Percentiles rank a stretch among this genome's conserved stretches.
Evolutionary conservation across 2,329 filamentous ascomycete species (phyloP).

Genomic region (Arthroderma sp.): DNA sequence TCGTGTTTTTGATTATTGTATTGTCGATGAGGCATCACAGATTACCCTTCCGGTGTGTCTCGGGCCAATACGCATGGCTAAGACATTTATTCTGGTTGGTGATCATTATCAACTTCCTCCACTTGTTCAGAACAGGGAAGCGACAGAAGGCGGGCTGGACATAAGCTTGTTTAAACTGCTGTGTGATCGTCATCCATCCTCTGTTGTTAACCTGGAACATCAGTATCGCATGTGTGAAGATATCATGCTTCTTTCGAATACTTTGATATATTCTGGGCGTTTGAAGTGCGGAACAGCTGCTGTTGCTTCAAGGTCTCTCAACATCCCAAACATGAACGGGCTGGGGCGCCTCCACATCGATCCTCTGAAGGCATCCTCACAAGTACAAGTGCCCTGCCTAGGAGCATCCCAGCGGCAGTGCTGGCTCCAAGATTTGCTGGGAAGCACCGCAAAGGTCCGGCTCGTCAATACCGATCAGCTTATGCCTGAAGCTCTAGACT

Average conservation of each 20-base stretch:
- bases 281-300: constrained; percentile 76
- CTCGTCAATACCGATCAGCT: constrained; percentile 84
- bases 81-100: constrained; percentile 85
- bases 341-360: constrained; percentile 45
- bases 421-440: constrained; percentile 63
- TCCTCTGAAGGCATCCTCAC: constrained; percentile 11
- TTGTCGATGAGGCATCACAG: constrained; percentile 94
- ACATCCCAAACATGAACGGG: constrained; percentile 52
- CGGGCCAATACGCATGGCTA: constrained; percentile 83
- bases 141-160: constrained; percentile 73
- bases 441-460: constrained; percentile 59
- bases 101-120: constrained; percentile 95
- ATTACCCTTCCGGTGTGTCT: constrained; percentile 92
- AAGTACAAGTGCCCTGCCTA: constrained; percentile 39
- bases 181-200: constrained; percentile 73
- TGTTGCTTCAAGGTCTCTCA: constrained; percentile 56
- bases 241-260: constrained; percentile 87
- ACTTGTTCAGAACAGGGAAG: constrained; percentile 82
- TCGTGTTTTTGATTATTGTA: constrained; percentile 91
- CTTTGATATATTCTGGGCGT: constrained; percentile 78
- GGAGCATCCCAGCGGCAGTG: constrained; percentile 42
- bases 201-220: constrained; percentile 83
- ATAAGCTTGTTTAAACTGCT: constrained; percentile 87
- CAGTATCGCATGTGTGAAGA: constrained; percentile 99
- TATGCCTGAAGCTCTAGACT: constrained; percentile 50